Conservation (phyloP, 495 filamentous ascomycete species). For the Penicillium alfredii region DNA sequence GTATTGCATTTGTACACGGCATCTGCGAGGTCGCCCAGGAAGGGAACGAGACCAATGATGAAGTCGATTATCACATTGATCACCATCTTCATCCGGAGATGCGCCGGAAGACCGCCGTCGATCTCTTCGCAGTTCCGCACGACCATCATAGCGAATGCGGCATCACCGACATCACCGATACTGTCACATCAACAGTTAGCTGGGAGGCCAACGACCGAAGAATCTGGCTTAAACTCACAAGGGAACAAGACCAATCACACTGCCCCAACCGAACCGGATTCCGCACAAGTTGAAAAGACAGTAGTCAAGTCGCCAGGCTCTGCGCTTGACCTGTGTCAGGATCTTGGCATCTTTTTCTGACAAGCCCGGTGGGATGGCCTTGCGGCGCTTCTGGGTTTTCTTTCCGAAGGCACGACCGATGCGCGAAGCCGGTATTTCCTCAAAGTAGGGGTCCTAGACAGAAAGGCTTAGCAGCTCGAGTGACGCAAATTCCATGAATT, state of each 20-base stretch:
- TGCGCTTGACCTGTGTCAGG: conserved; percentile 70
- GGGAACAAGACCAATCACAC: conserved; percentile 75
- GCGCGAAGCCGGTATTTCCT: conserved; percentile 63
- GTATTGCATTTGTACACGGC: conserved; percentile 65
- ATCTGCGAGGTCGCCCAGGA: conserved; percentile 80
- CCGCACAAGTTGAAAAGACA: conserved; percentile 68
- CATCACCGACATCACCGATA: conserved; percentile 70
- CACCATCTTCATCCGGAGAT: conserved; percentile 60
- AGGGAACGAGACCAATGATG: conserved; percentile 72
- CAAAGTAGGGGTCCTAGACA: conserved; percentile 64
- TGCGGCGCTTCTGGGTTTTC: conserved; percentile 62
- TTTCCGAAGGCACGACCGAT: conserved; percentile 51
- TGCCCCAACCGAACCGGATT: conserved; percentile 75
- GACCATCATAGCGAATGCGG: conserved; percentile 55
- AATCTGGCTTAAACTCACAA: conserved; percentile 45
- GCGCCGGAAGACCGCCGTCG: conserved; percentile 60
- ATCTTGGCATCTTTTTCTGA: conserved; percentile 73
- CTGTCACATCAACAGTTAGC: conserved; percentile 31
- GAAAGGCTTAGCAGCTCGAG: conserved; percentile 1
- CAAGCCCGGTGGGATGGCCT: conserved; percentile 64
- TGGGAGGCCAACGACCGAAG: neutral
- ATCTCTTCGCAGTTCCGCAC: conserved; percentile 59
- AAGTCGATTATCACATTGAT: conserved; percentile 75
- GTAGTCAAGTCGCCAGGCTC: conserved; percentile 79
- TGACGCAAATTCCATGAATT: too few relatives aligned